Conservation (phyloP, 345 rosid species). For the Salix exigua region DNA sequence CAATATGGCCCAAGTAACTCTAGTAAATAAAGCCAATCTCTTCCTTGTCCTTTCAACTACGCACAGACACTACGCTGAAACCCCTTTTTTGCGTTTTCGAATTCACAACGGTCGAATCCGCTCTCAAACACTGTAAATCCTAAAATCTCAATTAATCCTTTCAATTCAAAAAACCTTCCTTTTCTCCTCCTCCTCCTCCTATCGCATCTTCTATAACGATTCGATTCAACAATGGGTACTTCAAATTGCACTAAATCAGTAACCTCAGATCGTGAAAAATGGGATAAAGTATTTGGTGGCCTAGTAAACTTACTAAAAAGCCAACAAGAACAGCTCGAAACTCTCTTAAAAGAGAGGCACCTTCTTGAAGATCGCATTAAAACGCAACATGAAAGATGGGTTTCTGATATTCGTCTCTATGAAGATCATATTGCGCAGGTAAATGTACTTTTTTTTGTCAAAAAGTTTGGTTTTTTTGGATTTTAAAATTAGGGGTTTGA, state of each 20-base stretch:
- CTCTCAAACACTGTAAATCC: background rate
- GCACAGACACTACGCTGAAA: constrained; percentile 11
- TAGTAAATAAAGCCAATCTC: background rate
- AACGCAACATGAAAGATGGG: constrained; percentile 42
- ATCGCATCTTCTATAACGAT: background rate
- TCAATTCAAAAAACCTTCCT: background rate
- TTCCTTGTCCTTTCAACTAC: constrained; percentile 14
- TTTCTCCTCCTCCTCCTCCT: background rate
- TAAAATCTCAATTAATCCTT: background rate
- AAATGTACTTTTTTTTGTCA: background rate
- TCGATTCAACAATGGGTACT: constrained; percentile 19
- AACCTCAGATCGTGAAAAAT: constrained; percentile 45
- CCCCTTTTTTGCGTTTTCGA: background rate
- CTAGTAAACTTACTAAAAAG: constrained; percentile 47
- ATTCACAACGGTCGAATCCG: constrained; percentile 22
- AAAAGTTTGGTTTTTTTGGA: constrained; percentile 10
- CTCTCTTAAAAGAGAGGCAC: constrained; percentile 55
- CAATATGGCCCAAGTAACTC: background rate
- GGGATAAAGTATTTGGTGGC: constrained; percentile 52
- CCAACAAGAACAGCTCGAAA: constrained; percentile 63
- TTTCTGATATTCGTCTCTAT: constrained; percentile 41
- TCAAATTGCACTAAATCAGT: constrained; percentile 14
- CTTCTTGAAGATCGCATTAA: constrained; percentile 50
- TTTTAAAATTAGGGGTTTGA: constrained; percentile 29
- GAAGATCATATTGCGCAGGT: constrained; percentile 55